A percentile compares a stretch with the other conserved stretches of the same genome.
These are phyloP conservation scores for Physocladia obscura DNA, from an alignment of 192 early-diverging fungal species.

Conservation along the genomic window DNA sequence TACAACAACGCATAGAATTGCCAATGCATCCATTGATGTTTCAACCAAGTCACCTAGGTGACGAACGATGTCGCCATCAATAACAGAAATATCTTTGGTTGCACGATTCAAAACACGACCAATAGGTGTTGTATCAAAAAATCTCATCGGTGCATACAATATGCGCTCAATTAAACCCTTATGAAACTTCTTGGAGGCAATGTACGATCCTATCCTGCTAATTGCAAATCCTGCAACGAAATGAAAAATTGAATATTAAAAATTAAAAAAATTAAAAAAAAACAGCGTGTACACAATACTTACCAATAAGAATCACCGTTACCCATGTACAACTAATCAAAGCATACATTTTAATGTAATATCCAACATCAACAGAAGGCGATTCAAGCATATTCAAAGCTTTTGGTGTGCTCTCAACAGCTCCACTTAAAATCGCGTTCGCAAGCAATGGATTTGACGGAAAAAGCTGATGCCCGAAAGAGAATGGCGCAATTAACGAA, in stretches of 20 bases:
- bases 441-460: too few relatives aligned
- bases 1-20: slow-evolving; percentile 29
- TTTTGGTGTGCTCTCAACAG: too few relatives aligned
- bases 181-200: slow-evolving; percentile 41
- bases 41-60: slow-evolving; percentile 18
- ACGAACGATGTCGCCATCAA: slow-evolving; percentile 55
- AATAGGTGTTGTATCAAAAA: slow-evolving; percentile 52
- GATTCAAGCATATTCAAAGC: too few relatives aligned
- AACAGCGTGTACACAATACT: too few relatives aligned
- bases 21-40: slow-evolving; percentile 22
- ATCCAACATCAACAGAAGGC: slow-evolving; percentile 26
- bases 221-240: neutral
- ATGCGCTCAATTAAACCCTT: slow-evolving; percentile 34
- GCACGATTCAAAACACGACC: slow-evolving; percentile 42
- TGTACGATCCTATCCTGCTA: slow-evolving; percentile 24
- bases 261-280: neutral
- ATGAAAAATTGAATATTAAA: slow-evolving; percentile 1
- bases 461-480: neutral
- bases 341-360: slow-evolving; percentile 39
- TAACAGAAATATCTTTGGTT: slow-evolving; percentile 83
- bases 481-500: neutral
- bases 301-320: neutral
- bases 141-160: slow-evolving; percentile 42
- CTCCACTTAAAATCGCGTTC: neutral
- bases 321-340: slow-evolving; percentile 31